Conservation (phyloP, 495 filamentous ascomycete genomes). For the Sphaerosporella brunnea region DNA sequence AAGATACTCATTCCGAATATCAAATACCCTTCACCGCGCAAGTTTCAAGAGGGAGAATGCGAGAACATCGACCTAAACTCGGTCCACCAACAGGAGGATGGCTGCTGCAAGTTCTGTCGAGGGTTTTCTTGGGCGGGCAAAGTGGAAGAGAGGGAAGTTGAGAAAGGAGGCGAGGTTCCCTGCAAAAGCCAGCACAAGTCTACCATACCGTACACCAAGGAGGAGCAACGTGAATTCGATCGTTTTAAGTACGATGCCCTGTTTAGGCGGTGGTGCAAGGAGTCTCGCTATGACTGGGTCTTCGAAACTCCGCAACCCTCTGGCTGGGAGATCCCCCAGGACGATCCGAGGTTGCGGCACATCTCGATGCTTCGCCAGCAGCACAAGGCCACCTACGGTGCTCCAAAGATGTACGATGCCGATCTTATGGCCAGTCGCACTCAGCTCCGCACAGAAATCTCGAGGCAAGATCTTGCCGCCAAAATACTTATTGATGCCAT, state of each 20-base stretch:
- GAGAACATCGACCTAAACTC: background rate
- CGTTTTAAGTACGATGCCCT: slow-evolving; percentile 9
- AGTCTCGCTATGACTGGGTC: slow-evolving; percentile 26
- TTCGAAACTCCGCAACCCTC: slow-evolving; percentile 18
- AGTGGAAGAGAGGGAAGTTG: slow-evolving; percentile 14
- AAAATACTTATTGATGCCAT: slow-evolving; percentile 18
- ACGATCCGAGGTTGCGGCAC: slow-evolving; percentile 23
- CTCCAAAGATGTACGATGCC: slow-evolving; percentile 7
- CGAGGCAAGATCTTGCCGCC: slow-evolving; percentile 20
- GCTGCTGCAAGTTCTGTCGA: slow-evolving; percentile 22
- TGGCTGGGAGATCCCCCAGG: slow-evolving; percentile 17
- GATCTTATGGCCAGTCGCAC: slow-evolving; percentile 14
- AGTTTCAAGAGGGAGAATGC: background rate
- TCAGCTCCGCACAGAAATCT: slow-evolving; percentile 8
- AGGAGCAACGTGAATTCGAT: slow-evolving; percentile 15
- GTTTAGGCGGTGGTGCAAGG: slow-evolving; percentile 25
- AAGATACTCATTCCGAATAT: background rate
- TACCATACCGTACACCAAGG: slow-evolving; percentile 15
- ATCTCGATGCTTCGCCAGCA: slow-evolving; percentile 13
- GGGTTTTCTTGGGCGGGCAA: slow-evolving; percentile 21
- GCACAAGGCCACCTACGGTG: background rate
- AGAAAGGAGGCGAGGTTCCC: slow-evolving; percentile 17
- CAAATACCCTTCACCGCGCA: background rate
- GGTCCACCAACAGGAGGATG: slow-evolving; percentile 16
- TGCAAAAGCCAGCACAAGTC: slow-evolving; percentile 20